Evolutionary conservation across 331 rosid species (phyloP).

Genomic region (Stylosanthes scabra): DNA sequence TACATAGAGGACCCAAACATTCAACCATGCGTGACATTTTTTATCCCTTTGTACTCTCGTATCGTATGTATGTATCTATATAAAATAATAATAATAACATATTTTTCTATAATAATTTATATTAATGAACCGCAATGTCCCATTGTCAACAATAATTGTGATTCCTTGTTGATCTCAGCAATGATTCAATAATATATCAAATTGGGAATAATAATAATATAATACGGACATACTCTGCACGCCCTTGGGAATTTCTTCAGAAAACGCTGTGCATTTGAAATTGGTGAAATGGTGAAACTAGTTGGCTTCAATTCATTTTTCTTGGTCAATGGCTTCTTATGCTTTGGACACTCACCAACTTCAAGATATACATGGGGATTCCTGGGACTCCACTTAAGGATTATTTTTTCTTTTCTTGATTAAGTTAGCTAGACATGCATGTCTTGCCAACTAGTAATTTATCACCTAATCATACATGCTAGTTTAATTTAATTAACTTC

Average conservation of each 20-base stretch:
- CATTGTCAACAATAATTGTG: constrained; percentile 50
- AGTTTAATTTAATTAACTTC: not conserved
- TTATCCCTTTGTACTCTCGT: not conserved
- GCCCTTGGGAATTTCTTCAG: constrained; percentile 28
- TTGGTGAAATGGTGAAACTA: not conserved
- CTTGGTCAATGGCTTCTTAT: constrained; percentile 33
- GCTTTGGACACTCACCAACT: constrained; percentile 36
- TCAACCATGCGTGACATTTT: constrained; percentile 31
- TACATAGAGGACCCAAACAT: constrained; percentile 33
- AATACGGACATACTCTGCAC: constrained; percentile 5
- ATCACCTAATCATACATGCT: too few relatives aligned
- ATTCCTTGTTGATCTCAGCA: constrained; percentile 41
- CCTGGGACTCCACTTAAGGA: constrained; percentile 26
- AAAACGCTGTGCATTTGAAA: not conserved
- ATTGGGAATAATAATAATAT: constrained; percentile 28
- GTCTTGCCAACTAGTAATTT: constrained; percentile 12
- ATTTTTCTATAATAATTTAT: not conserved
- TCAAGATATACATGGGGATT: constrained; percentile 25
- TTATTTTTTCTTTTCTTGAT: not conserved
- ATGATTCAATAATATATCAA: constrained; percentile 27
- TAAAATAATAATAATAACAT: not conserved
- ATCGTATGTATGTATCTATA: not conserved
- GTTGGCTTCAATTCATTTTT: not conserved
- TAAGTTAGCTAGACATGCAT: constrained; percentile 16
- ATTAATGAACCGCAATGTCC: constrained; percentile 9